phyloP scores from a whole-genome alignment of 176 grass and related monocot genomes.

The Avena eriantha region DNA sequence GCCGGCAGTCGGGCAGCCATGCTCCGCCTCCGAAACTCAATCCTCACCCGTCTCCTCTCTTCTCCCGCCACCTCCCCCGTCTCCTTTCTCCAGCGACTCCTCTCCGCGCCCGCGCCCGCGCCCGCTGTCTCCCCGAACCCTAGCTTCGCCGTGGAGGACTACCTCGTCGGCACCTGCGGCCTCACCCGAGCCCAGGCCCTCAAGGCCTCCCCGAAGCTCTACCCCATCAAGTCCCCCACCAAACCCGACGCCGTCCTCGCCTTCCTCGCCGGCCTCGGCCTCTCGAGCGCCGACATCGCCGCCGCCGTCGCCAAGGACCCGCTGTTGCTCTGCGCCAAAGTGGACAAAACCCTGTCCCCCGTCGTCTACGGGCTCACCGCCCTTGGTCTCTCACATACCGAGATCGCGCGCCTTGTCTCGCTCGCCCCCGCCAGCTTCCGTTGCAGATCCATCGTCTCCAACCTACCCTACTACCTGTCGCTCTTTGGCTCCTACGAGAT shows the following conservation, averaged over 20 bases:
- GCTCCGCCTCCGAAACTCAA: neutral
- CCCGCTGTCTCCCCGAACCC: neutral
- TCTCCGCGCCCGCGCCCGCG: neutral
- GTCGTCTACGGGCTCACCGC: neutral
- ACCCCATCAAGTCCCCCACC: neutral
- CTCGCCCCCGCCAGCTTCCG: neutral
- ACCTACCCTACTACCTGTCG: neutral
- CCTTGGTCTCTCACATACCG: neutral
- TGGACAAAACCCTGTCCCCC: neutral
- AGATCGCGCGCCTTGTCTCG: neutral
- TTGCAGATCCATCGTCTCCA: neutral
- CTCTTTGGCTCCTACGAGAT: neutral
- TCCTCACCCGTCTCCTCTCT: neutral
- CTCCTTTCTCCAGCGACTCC: neutral
- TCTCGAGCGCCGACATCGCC: neutral
- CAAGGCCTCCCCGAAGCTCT: neutral
- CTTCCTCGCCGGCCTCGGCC: slow-evolving; percentile 7
- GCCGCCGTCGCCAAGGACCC: neutral
- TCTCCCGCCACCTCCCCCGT: neutral
- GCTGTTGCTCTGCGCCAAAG: neutral
- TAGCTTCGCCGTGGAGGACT: neutral
- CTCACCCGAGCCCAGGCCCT: neutral
- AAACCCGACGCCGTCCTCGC: neutral
- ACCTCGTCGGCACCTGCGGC: neutral
- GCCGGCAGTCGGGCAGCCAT: neutral